Base-by-base conservation (phyloP, 441 rosid genomes). In the Omphalea diandra region DNA sequence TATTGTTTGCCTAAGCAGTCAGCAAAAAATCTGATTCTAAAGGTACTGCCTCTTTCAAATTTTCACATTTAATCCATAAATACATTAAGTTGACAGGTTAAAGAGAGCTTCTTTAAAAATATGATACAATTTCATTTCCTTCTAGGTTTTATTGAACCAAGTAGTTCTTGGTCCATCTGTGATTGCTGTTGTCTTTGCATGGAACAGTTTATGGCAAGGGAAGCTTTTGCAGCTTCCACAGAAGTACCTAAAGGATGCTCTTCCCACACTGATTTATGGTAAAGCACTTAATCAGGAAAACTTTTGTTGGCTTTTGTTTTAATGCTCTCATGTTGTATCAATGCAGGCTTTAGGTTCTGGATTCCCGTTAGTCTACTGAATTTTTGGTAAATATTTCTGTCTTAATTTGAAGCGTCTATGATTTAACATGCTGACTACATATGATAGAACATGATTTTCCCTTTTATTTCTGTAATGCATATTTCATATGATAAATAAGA, bases 281-380 rank as follows among this genome's bases (percentile, higher is more conserved):
- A 76, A 82, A 69, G 27, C 55, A 44, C 61, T 70, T 63, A 44
- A 57, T 54, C 35, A 54, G 58, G 57, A 71, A 75, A 60, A 61
- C 14, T 68, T 71, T 69, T 41, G 52, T 72, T 77, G 29, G 64
- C 63, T 66, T 66, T 29, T 77, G 52, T 67, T 62, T 76, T 74
- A 49, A 65, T 9, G 12, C 40, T 73, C 62, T 15, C 40, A 53
- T 72, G 32, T 65, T 38, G 55, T 73, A 54, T 38, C 44, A 73
- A 33, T 83, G 83, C 91, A 94, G 98, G 98, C 56, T 86, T 94
- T 67, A 88, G 96, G 73, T 94, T 94, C 76, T 94, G 98, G 98
- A 77, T 94, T 65, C 98, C 98, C 58, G 97, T 91, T 82, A 94
- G 97, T 71, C 43, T 70, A 65, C 78, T 91, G 76, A 94, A 91